Conservation (phyloP, 768 basidiomycete genomes). For the Dentipellis sp. region DNA sequence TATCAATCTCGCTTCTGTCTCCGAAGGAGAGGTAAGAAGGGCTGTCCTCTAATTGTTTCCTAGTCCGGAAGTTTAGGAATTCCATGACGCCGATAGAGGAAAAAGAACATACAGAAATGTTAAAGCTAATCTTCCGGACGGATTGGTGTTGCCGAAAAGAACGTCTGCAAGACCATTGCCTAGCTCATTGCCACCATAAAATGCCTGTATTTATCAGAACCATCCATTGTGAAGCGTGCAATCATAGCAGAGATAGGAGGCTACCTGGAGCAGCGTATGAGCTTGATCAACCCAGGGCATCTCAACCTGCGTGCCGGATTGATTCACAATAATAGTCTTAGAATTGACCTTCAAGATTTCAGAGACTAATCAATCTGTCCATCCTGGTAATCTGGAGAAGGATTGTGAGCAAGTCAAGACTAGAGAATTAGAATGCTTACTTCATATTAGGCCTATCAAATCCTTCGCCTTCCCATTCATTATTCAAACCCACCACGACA, state of each 20-base stretch:
- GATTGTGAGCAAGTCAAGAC: neutral
- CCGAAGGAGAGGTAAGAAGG: slow-evolving; percentile 40
- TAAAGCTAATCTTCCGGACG: slow-evolving; percentile 45
- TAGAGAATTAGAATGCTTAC: slow-evolving; percentile 13
- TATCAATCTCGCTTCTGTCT: slow-evolving; percentile 31
- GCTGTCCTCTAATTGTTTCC: slow-evolving; percentile 41
- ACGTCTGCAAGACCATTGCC: slow-evolving; percentile 51
- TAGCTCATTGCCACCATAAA: slow-evolving; percentile 32
- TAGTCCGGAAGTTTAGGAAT: slow-evolving; percentile 8
- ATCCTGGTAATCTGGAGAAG: slow-evolving; percentile 35
- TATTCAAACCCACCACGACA: too few relatives aligned
- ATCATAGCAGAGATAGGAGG: slow-evolving; percentile 4
- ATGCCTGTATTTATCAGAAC: slow-evolving; percentile 28
- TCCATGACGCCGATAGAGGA: neutral
- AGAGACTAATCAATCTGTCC: slow-evolving; percentile 38
- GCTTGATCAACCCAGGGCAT: slow-evolving; percentile 44
- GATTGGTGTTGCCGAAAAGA: slow-evolving; percentile 51
- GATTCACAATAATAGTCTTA: slow-evolving; percentile 47
- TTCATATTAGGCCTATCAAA: too few relatives aligned
- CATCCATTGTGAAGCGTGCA: neutral
- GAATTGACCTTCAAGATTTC: slow-evolving; percentile 42
- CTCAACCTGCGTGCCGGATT: slow-evolving; percentile 44
- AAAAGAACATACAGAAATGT: slow-evolving; percentile 16
- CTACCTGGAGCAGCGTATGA: slow-evolving; percentile 32
- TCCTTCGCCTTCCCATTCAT: too few relatives aligned